These are phyloP conservation scores for Stephanocyclus meneghinianus DNA, from an alignment of 352 stramenopile genomes.

Conservation along the genomic window DNA sequence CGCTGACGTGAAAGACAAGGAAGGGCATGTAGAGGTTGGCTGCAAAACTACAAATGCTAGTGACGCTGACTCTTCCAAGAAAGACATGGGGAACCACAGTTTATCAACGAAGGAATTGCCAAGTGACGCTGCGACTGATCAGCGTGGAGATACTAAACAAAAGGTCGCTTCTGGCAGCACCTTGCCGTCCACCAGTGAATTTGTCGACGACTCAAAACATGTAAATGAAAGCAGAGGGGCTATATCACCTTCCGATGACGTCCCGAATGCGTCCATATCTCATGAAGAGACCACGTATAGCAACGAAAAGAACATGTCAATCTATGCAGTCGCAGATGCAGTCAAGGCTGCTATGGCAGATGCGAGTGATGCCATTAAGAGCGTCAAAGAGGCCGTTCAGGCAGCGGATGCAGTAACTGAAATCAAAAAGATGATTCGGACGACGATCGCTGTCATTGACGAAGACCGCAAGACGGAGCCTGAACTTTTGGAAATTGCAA, in stretches of 20 bases:
- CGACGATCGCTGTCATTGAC: constrained; percentile 11
- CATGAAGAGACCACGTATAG: background rate
- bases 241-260: background rate
- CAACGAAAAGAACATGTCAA: constrained; percentile 36
- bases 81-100: background rate
- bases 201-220: background rate
- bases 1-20: background rate
- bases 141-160: background rate
- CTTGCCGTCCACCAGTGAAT: too few relatives aligned
- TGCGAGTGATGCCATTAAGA: constrained; percentile 42
- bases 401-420: constrained; percentile 24
- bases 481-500: too few relatives aligned
- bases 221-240: background rate
- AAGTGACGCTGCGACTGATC: background rate
- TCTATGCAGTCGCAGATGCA: constrained; percentile 37
- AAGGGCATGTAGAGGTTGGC: background rate
- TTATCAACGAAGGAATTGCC: background rate
- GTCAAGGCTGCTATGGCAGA: constrained; percentile 39
- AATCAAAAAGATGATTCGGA: constrained; percentile 38
- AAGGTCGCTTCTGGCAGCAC: constrained; percentile 3
- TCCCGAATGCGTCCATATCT: background rate
- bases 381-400: constrained; percentile 15
- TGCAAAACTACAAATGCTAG: background rate
- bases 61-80: background rate
- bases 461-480: background rate